Evolutionary conservation across 2,329 filamentous ascomycete genomes (phyloP), one percentile per base, ranked within the genome.

Genomic region (Colletotrichum tropicale): DNA sequence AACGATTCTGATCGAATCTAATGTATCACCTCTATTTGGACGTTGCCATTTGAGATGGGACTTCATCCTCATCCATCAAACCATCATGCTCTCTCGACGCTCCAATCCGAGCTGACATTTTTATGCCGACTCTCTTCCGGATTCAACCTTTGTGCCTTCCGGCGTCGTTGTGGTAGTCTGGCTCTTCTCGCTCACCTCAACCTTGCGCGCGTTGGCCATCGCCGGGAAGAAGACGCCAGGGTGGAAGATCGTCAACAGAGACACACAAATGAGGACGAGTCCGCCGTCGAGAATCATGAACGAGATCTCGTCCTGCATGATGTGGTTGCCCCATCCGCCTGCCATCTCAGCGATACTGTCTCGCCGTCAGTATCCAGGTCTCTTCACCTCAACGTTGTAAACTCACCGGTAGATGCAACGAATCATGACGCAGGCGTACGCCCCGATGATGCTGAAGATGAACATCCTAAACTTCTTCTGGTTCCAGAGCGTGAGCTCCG

Each of bases 251-350:
- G 89, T 89, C 43, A 92, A 85, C 24, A 90, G 84, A 21, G 85
- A 80, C 18, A 86, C 86, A 30, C 88, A 86, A 73, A 92, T 82
- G 30, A 90, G 81, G 69, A 91, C 84, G 81, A 91, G 87, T 71
- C 85, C 85, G 76, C 79, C 79, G 78, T 93, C 91, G 52, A 93
- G 86, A 15, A 90, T 87, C 75, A 92, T 87, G 79, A 93, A 93
- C 21, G 88, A 89, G 60, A 86, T 84, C 84, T 93, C 86, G 81
- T 93, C 88, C 78, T 91, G 90, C 91, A 93, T 93, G 80, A 93
- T 90, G 18, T 86, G 80, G 83, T 91, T 92, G 12, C 89, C 90
- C 91, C 91, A 93, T 24, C 92, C 91, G 30, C 90, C 90, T 3
- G 89, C 88, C 90, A 93, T 92, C 81, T 93, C 91, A 2, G 88